Evolutionary conservation across 225 moss, liverwort and hornwort species (phyloP), one percentile per base, ranked within the genome.

Genomic region (Pseudoscleropodium purum): DNA sequence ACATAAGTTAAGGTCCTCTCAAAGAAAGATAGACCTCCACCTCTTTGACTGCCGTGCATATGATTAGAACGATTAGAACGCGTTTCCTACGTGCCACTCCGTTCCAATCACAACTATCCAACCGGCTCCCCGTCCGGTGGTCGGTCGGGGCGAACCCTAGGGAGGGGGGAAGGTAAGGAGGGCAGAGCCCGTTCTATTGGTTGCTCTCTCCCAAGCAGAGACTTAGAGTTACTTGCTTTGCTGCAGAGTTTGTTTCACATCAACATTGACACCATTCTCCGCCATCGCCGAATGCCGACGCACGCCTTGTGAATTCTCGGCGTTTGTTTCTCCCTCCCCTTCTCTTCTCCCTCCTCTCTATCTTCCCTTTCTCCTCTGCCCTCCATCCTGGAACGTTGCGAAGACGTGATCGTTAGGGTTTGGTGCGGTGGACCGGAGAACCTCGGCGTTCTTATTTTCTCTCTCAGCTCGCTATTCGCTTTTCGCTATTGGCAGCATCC

Each of bases 341-440:
- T 79, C 91, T 90, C 85, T 86, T 82, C 91, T 88, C 93, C 88
- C 89, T 81, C 91, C 88, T 88, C 91, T 84, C 86, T 88, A 66
- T 26, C 86, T 87, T 73, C 85, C 66, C 34, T n/a, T 73, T 83
- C 79, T 54, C 66, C 86, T 59, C 78, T 57, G 75, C 68, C 85
- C 78, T 29, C 39, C 77, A 15, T 33, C 86, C 84, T 63, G 66
- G 92, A 90, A 84, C 86, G 89, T 85, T 81, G 88, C 90, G 81
- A 92, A 79, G 88, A 84, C 88, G 92, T 89, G 92, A 88, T 90
- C 94, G 89, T 91, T 91, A 92, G 88, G 90, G 91, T 85, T 89
- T 83, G 91, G 77, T 67, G 87, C 65, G 85, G 75, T 89, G 89
- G 84, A 64, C 77, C 64, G 83, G 89, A 84, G 75, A 37, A 73